These are phyloP conservation scores for Penicillium digitatum DNA, from an alignment of 2,329 filamentous ascomycete genomes.

Conservation along the genomic window DNA sequence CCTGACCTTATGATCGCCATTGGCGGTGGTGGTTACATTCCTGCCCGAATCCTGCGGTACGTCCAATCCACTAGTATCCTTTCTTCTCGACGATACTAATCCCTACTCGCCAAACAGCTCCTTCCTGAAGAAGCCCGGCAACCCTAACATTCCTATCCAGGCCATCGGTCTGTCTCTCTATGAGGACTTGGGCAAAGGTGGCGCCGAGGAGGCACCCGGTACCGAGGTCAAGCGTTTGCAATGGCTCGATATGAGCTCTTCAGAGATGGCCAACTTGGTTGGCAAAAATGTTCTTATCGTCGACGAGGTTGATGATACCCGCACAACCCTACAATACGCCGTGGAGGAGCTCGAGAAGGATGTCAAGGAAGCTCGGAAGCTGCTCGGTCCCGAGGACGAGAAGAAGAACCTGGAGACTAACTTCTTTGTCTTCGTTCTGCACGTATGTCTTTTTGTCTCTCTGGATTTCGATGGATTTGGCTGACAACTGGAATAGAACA, in stretches of 20 bases:
- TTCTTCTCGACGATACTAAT: neutral
- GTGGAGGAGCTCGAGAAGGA: constrained; percentile 93
- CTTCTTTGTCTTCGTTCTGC: constrained; percentile 92
- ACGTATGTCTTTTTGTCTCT: constrained; percentile 55
- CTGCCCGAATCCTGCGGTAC: constrained; percentile 85
- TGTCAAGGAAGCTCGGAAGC: constrained; percentile 72
- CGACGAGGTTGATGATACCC: constrained; percentile 92
- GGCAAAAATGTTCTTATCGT: constrained; percentile 91
- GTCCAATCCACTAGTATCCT: constrained; percentile 1
- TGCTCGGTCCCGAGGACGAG: constrained; percentile 63
- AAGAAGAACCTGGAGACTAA: constrained; percentile 75
- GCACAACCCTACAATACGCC: constrained; percentile 90
- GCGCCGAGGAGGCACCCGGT: constrained; percentile 67
- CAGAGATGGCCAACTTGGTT: constrained; percentile 77
- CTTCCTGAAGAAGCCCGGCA: constrained; percentile 85
- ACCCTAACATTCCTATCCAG: constrained; percentile 96
- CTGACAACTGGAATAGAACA: constrained; percentile 62
- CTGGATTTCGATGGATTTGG: neutral
- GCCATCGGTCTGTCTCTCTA: constrained; percentile 97
- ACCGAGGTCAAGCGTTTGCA: constrained; percentile 96
- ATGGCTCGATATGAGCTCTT: constrained; percentile 86
- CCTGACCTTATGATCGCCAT: constrained; percentile 98
- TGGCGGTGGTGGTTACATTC: constrained; percentile 94
- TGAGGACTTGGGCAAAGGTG: constrained; percentile 63
- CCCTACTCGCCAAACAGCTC: constrained; percentile 50